Evolutionary conservation across 2,329 filamentous ascomycete species (phyloP), one percentile per base, ranked within the genome.

Genomic region (Claviceps fusiformis): DNA sequence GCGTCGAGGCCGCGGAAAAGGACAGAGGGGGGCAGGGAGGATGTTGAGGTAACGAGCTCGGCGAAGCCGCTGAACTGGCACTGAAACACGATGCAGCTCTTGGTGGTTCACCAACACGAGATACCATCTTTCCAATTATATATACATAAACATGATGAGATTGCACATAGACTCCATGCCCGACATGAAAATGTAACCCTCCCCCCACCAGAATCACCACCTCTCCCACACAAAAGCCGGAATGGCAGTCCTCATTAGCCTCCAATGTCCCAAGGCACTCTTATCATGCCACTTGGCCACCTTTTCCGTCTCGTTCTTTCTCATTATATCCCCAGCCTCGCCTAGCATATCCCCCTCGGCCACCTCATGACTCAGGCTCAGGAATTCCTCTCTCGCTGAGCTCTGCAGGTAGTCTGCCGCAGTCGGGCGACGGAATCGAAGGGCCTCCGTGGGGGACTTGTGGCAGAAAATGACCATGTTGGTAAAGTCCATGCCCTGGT

Each of bases 391-490:
- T 37, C 93, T 75, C 13, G 86, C 83, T 46, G 81, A 74, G 66
- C 87, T 95, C 43, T 80, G 79, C 39, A 95, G 72, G 63, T 80
- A 85, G 65, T 98, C 93, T 2, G 73, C 71, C 7, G 77, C 68
- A 0, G 70, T 73, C 0, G 90, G 80, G 17, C 74, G 64, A 13
- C 91, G 79, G 73, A 97, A 97, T 0, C 66, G 72, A 43, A 90
- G 71, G 0, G 71, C 63, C 3, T 63, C 47, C 7, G 39, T 63
- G 29, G 59, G 56, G 11, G 72, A 75, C 70, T 90, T 92, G 56
- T 81, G 83, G 75, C 93, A 98, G 73, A 96, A 96, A 57, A 97
- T 83, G 50, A 97, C 87, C 80, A 97, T 89, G 73, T 98, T 98
- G 66, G 90, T 89, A 68, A 97, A 96, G 65, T 95, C 88, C 33